Conservation (phyloP, 78 protist species). For the Pigoraptor vietnamica region DNA sequence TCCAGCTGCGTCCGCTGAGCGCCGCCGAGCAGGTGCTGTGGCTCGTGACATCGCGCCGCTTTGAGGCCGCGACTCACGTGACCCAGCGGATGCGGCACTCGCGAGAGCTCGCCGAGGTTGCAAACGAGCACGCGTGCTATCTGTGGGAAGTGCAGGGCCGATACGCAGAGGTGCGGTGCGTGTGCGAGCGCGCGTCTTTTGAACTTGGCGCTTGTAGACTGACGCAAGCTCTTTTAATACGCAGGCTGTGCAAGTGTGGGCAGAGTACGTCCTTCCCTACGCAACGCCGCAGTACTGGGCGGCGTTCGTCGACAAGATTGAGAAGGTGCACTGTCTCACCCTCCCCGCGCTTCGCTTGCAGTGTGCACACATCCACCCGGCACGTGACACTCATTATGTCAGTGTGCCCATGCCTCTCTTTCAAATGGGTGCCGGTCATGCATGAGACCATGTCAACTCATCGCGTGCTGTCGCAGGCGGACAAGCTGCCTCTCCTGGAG, state of each 20-base stretch:
- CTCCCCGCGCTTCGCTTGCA: not conserved
- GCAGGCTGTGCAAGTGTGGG: constrained; percentile 6
- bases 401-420: no score
- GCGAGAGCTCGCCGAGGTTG: not conserved
- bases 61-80: not conserved
- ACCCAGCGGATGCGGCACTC: not conserved
- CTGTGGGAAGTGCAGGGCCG: not conserved
- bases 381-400: no score
- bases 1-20: not conserved
- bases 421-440: no score
- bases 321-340: not conserved
- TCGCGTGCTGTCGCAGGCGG: no score
- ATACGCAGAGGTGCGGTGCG: not conserved
- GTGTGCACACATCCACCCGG: no score
- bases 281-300: not conserved
- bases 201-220: no score
- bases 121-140: not conserved
- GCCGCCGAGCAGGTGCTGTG: not conserved
- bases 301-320: not conserved
- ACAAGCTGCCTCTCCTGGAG: not conserved
- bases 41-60: not conserved
- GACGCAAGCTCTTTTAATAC: not conserved
- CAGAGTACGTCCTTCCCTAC: constrained; percentile 3
- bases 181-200: no score
- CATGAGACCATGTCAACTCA: no score